Conservation (phyloP, 805 yeast species). For the Monosporozyma siamensis region DNA sequence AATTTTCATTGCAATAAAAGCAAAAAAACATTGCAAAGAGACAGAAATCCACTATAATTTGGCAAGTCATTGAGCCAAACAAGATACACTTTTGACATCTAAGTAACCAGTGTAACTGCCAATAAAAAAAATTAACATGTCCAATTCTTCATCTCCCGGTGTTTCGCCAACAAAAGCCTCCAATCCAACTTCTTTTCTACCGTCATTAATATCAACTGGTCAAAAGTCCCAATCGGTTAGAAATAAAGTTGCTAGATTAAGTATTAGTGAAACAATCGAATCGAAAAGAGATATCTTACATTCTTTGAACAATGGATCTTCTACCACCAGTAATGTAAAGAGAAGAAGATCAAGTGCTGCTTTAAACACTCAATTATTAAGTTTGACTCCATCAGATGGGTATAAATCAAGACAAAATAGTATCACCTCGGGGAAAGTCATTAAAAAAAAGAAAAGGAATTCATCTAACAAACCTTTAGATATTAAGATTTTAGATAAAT, state of each 20-base stretch:
- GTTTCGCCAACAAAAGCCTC: slow-evolving; percentile 9
- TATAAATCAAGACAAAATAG: slow-evolving; percentile 9
- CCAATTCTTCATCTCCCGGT: slow-evolving; percentile 6
- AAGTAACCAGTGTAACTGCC: too few species aligned
- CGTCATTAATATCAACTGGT: background rate
- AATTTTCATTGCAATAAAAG: too few species aligned
- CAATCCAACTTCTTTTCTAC: background rate
- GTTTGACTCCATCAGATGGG: background rate
- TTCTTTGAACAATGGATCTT: slow-evolving; percentile 2
- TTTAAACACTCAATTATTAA: background rate
- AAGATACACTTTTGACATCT: too few species aligned
- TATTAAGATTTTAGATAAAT: slow-evolving; percentile 31
- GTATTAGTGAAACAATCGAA: slow-evolving; percentile 16
- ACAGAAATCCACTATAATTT: too few species aligned
- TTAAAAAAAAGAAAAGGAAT: slow-evolving; percentile 28
- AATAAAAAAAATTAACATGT: too few species aligned
- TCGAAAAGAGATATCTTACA: slow-evolving; percentile 9
- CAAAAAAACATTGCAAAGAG: too few species aligned
- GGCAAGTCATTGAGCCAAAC: too few species aligned
- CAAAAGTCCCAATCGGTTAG: slow-evolving; percentile 7
- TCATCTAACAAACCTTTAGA: slow-evolving; percentile 17
- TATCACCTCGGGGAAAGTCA: slow-evolving; percentile 4
- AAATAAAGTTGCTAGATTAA: slow-evolving; percentile 20
- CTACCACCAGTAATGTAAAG: background rate
- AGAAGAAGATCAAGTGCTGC: slow-evolving; percentile 27